These are phyloP conservation scores for Fusarium cicatricum DNA, from an alignment of 2,329 filamentous ascomycete species.

Conservation along the genomic window DNA sequence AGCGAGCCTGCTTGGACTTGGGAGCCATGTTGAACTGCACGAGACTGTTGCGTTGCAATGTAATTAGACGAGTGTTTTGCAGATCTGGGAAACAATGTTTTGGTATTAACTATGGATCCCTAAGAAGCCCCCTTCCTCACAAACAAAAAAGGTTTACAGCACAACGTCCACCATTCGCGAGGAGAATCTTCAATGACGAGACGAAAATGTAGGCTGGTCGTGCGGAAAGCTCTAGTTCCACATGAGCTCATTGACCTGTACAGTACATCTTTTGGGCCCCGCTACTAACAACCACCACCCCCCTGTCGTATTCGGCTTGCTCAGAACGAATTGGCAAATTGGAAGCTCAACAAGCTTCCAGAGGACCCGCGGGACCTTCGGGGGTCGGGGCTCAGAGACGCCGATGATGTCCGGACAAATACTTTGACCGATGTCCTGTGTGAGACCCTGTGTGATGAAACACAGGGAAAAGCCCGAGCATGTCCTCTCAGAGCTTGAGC, in stretches of 20 bases:
- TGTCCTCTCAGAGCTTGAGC: neutral
- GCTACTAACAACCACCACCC: too few species aligned
- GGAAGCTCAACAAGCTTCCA: conserved; percentile 4
- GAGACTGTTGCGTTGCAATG: conserved; percentile 6
- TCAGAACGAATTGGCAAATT: conserved; percentile 12
- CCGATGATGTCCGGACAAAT: conserved; percentile 23
- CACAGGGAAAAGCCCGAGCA: neutral
- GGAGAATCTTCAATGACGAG: neutral
- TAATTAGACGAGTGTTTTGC: conserved; percentile 3
- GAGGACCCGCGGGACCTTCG: conserved; percentile 1
- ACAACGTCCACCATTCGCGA: conserved; percentile 18
- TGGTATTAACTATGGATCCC: neutral
- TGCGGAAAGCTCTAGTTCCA: conserved; percentile 39
- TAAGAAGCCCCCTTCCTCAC: neutral
- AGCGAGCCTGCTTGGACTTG: conserved; percentile 40
- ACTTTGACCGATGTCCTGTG: conserved; percentile 13
- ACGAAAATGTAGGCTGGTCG: conserved; percentile 2
- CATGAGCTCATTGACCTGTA: conserved; percentile 22
- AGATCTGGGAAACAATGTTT: neutral
- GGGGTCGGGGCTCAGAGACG: conserved; percentile 8
- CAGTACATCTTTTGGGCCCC: conserved; percentile 4
- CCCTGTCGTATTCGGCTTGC: conserved; percentile 27
- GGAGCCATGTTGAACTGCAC: conserved; percentile 42
- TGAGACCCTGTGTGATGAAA: neutral
- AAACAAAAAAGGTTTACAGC: conserved; percentile 1